phyloP scores from a whole-genome alignment of 1,139 yeast genomes.

The Pichia sp. region DNA sequence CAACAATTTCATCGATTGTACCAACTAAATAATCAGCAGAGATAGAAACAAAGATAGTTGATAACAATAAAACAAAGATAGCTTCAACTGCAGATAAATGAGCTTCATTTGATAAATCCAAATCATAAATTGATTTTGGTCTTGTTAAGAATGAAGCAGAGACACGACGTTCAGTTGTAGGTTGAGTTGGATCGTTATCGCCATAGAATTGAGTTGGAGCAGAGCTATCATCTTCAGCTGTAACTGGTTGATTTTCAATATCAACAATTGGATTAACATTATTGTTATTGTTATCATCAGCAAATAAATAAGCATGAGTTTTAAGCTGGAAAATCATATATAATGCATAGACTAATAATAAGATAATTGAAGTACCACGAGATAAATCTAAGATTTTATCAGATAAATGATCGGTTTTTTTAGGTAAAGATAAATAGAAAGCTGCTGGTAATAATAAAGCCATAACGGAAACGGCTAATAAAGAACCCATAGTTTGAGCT shows the following conservation, averaged over 20 bases:
- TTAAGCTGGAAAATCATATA: slow-evolving; percentile 82
- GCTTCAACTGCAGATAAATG: slow-evolving; percentile 41
- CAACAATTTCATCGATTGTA: slow-evolving; percentile 85
- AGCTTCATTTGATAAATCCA: slow-evolving; percentile 21
- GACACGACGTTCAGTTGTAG: slow-evolving; percentile 11
- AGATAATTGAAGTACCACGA: slow-evolving; percentile 78
- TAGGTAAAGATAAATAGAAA: slow-evolving; percentile 76
- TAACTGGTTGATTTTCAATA: too few species aligned
- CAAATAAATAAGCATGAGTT: slow-evolving; percentile 69
- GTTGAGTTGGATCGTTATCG: neutral
- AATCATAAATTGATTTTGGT: slow-evolving; percentile 27
- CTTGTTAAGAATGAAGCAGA: slow-evolving; percentile 22
- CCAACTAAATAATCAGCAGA: slow-evolving; percentile 94
- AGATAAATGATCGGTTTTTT: slow-evolving; percentile 35
- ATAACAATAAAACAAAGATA: slow-evolving; percentile 44
- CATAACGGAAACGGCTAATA: slow-evolving; percentile 85
- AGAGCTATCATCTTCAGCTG: neutral
- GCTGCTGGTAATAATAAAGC: slow-evolving; percentile 93
- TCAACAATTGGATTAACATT: too few species aligned
- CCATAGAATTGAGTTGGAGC: slow-evolving; percentile 9
- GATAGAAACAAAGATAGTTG: slow-evolving; percentile 79
- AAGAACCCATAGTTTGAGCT: slow-evolving; percentile 94
- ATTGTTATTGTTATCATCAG: slow-evolving; percentile 29
- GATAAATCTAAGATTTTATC: slow-evolving; percentile 65
- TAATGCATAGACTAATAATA: slow-evolving; percentile 70